Percentiles rank a stretch among this genome's conserved stretches.
Conservation (phyloP, 768 basidiomycete species). For the Leccinellum luteum region DNA sequence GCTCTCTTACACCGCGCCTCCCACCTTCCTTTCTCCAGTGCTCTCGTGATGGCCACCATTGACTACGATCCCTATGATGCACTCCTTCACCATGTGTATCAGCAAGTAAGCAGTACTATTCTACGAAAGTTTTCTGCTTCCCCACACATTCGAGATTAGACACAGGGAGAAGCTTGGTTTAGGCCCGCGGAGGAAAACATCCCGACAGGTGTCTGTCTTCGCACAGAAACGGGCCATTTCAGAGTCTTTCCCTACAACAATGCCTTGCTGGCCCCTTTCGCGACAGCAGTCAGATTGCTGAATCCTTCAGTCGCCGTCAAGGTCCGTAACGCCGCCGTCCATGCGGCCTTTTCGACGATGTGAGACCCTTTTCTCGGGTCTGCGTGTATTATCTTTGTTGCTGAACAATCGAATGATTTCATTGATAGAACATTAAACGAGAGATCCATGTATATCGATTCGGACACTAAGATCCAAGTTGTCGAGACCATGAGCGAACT, state of each 20-base stretch:
- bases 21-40: background rate
- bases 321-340: slow-evolving; percentile 73
- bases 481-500: slow-evolving; percentile 67
- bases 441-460: slow-evolving; percentile 63
- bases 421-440: slow-evolving; percentile 48
- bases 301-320: slow-evolving; percentile 87
- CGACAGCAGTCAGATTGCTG: slow-evolving; percentile 66
- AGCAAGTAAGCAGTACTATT: slow-evolving; percentile 46
- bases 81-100: slow-evolving; percentile 76
- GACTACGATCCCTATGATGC: slow-evolving; percentile 83
- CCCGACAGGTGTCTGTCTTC: slow-evolving; percentile 72
- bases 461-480: slow-evolving; percentile 83
- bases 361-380: slow-evolving; percentile 34
- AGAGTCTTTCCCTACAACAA: slow-evolving; percentile 86
- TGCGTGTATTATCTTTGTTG: background rate
- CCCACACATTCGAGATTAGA: slow-evolving; percentile 42
- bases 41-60: slow-evolving; percentile 36
- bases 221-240: slow-evolving; percentile 64
- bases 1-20: slow-evolving; percentile 14
- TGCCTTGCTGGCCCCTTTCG: slow-evolving; percentile 70
- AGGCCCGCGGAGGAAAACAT: slow-evolving; percentile 78
- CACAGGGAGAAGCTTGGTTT: slow-evolving; percentile 82
- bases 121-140: background rate
- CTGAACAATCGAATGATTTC: background rate
- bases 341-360: slow-evolving; percentile 72